Evolutionary conservation across 148 eudicot genomes (phyloP).

Genomic region (Chenopodium album): DNA sequence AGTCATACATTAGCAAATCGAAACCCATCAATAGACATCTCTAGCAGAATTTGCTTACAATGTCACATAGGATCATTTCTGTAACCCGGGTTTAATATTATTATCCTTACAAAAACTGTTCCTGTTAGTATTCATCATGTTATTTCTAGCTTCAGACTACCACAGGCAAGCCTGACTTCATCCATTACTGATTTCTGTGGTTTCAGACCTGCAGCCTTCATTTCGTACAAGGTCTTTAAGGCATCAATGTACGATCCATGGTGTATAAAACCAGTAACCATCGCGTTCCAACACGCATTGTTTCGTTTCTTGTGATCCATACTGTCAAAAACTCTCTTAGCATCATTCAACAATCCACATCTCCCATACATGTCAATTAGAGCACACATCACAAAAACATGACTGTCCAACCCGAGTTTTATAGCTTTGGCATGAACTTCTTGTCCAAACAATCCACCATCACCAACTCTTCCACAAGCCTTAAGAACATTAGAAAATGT

Average conservation of each 20-base stretch:
- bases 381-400: conserved; percentile 57
- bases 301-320: conserved; percentile 28
- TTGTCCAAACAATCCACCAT: conserved; percentile 45
- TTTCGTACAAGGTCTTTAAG: conserved; percentile 55
- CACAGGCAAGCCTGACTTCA: conserved; percentile 50
- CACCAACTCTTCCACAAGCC: conserved; percentile 61
- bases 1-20: too few relatives aligned
- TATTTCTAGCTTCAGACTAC: conserved; percentile 24
- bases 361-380: conserved; percentile 69
- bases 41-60: too few relatives aligned
- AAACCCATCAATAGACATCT: too few relatives aligned
- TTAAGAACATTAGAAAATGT: conserved; percentile 61
- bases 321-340: conserved; percentile 47
- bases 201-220: conserved; percentile 61
- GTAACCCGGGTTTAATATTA: too few relatives aligned
- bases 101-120: neutral
- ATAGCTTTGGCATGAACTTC: conserved; percentile 62
- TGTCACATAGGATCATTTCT: too few relatives aligned
- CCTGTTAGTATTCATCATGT: neutral
- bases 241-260: conserved; percentile 58
- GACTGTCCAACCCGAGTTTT: conserved; percentile 49
- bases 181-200: conserved; percentile 54
- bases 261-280: conserved; percentile 50
- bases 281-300: conserved; percentile 66
- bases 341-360: conserved; percentile 46